Base-by-base conservation (phyloP, 495 filamentous ascomycete genomes). In the Hyaloscypha hepaticicola region DNA sequence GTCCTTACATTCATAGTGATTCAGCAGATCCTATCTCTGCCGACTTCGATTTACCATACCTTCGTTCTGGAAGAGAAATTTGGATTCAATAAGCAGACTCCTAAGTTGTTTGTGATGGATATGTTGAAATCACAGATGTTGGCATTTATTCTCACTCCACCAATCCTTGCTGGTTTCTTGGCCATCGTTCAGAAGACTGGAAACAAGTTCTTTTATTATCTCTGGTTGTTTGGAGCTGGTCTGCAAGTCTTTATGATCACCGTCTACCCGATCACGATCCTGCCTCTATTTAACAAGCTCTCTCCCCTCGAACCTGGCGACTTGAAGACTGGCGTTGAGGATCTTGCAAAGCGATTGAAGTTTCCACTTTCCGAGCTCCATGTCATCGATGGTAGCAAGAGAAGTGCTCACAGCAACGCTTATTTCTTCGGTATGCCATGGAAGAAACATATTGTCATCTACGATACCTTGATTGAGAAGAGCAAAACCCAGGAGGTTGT, bases 401-500 rank as follows among this genome's bases (percentile, higher is more conserved):
- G 95, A 66, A 94, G 90, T 71, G 92, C 95, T 29, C 95, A 99
- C 78, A 96, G 90, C 80, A 99, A 99, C 72, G 95, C 95, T 52
- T 99, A 98, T 78, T 99, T 99, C 79, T 96, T 95, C 67, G 95
- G 95, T 59, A 83, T 99, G 61, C 95, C 95, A 7, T 98, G 95
- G 93, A 97, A 96, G 85, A 99, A 99, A 85, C 95, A 97, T 80
- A 99, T 99, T 78, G 95, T 99, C 69, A 96, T 99, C 73, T 99
- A 96, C 71, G 95, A 99, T 72, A 99, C 95, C 12, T 77, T 99
- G 67, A 93, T 99, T 58, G 94, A 97, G 76, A 96, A 98, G 82
- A 93, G 88, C 74, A 86, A 92, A 68, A 85, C 88, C 2, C 83
- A 93, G 70, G 95, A 99, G 76, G 93, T 99, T 49, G 92, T 96